phyloP scores from a whole-genome alignment of 108 stramenopile genomes.

The Cyclostephanos tholiformis region DNA sequence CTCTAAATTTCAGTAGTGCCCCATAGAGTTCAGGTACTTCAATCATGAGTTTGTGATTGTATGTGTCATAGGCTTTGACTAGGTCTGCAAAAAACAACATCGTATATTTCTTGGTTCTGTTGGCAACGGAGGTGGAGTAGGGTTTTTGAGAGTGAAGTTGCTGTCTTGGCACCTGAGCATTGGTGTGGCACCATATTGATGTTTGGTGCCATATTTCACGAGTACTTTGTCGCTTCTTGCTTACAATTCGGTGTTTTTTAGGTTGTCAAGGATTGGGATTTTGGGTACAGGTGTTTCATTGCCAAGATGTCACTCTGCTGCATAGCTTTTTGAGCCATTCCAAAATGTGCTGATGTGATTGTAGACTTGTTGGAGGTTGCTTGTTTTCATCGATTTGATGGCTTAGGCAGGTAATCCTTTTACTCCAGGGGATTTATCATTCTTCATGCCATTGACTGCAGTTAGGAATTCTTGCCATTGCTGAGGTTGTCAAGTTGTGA shows the following conservation, averaged over 20 bases:
- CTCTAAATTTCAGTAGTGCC: constrained; percentile 9
- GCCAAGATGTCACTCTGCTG: constrained; percentile 17
- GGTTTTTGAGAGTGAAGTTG: constrained; percentile 20
- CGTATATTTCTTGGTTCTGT: constrained; percentile 13
- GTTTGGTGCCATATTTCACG: constrained; percentile 19
- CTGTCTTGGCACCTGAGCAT: constrained; percentile 22
- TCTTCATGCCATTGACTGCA: constrained; percentile 15
- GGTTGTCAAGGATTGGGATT: constrained; percentile 2
- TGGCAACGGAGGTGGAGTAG: constrained; percentile 19
- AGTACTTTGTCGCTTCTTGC: constrained; percentile 12
- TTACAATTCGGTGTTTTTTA: constrained; percentile 14
- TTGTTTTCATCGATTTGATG: constrained; percentile 16
- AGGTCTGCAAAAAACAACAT: constrained; percentile 28
- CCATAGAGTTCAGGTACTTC: constrained; percentile 19
- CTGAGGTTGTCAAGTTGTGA: too few relatives aligned
- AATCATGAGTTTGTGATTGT: constrained; percentile 20
- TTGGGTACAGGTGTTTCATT: constrained; percentile 14
- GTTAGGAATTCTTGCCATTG: constrained; percentile 24
- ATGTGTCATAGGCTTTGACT: constrained; percentile 38
- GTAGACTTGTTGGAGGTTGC: neutral
- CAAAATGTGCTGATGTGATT: constrained; percentile 15
- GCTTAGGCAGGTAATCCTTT: constrained; percentile 16
- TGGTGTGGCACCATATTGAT: constrained; percentile 14
- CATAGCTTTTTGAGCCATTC: neutral
- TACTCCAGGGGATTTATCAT: constrained; percentile 16